phyloP scores from a whole-genome alignment of 495 filamentous ascomycete genomes.

The Geopyxis carbonaria region DNA sequence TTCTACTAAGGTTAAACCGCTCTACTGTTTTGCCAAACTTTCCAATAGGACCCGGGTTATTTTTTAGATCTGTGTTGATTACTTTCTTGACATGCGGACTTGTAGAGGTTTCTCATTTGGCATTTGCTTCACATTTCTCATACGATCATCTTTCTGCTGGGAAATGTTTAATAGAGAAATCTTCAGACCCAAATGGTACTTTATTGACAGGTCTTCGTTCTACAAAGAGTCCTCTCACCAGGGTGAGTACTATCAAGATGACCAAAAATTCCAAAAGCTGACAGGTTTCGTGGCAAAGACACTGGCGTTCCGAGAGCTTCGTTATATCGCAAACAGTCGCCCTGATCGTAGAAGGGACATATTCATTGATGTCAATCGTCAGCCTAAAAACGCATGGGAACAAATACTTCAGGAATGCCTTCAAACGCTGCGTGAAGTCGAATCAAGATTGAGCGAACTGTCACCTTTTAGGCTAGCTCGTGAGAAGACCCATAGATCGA shows the following conservation, averaged over 20 bases:
- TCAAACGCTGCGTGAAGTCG: constrained; percentile 46
- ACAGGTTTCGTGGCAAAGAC: constrained; percentile 29
- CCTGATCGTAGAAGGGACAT: constrained; percentile 59
- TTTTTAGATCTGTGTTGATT: constrained; percentile 44
- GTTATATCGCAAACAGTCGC: constrained; percentile 56
- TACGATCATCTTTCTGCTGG: constrained; percentile 66
- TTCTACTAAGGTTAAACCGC: constrained; percentile 42
- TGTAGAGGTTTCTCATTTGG: constrained; percentile 57
- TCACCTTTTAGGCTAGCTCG: neutral
- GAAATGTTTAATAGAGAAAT: constrained; percentile 65
- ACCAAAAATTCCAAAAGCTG: neutral
- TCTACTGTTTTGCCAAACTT: constrained; percentile 43
- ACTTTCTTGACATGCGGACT: constrained; percentile 48
- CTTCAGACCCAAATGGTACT: constrained; percentile 82
- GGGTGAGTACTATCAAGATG: constrained; percentile 29
- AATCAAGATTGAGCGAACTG: constrained; percentile 39
- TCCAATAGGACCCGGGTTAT: constrained; percentile 39
- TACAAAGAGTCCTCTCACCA: constrained; percentile 45
- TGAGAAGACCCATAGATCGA: neutral
- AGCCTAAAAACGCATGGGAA: constrained; percentile 59
- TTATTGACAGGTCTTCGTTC: constrained; percentile 63
- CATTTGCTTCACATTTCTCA: constrained; percentile 61
- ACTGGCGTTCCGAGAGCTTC: constrained; percentile 85
- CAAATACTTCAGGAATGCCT: constrained; percentile 55
- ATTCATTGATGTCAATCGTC: constrained; percentile 77